A percentile compares a stretch with the other conserved stretches of the same genome.
phyloP scores from a whole-genome alignment of 2,329 filamentous ascomycete genomes.

The Botryosphaeria dothidea region DNA sequence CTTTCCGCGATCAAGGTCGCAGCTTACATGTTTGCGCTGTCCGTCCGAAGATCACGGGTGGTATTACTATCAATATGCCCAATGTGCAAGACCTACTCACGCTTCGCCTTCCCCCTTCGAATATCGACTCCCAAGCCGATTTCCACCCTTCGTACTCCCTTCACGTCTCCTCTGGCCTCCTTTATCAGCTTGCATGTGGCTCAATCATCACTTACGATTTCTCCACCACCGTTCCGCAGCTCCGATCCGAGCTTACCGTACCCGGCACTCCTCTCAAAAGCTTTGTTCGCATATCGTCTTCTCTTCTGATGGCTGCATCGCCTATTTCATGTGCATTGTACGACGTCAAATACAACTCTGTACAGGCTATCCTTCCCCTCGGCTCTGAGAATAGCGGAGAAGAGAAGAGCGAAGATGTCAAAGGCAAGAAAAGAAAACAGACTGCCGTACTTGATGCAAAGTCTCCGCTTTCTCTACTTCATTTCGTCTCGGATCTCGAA shows the following conservation, averaged over 20 bases:
- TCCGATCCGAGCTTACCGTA: slow-evolving; percentile 54
- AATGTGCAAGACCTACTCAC: slow-evolving; percentile 36
- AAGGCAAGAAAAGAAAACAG: slow-evolving; percentile 39
- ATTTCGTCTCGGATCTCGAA: slow-evolving; percentile 67
- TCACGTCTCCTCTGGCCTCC: slow-evolving; percentile 62
- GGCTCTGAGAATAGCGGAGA: slow-evolving; percentile 18
- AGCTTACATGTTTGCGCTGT: slow-evolving; percentile 32
- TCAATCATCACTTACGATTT: slow-evolving; percentile 65
- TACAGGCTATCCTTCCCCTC: slow-evolving; percentile 46
- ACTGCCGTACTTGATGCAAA: slow-evolving; percentile 45
- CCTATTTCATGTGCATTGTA: slow-evolving; percentile 55
- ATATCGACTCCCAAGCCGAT: slow-evolving; percentile 15
- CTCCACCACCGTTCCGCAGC: slow-evolving; percentile 61
- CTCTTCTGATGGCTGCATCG: slow-evolving; percentile 65
- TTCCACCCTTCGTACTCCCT: slow-evolving; percentile 50
- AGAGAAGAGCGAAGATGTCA: slow-evolving; percentile 29
- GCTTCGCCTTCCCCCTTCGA: slow-evolving; percentile 29
- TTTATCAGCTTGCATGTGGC: slow-evolving; percentile 61
- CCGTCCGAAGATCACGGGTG: slow-evolving; percentile 33
- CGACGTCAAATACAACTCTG: slow-evolving; percentile 66
- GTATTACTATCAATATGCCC: slow-evolving; percentile 30
- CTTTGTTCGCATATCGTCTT: slow-evolving; percentile 67
- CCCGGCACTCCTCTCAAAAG: slow-evolving; percentile 56
- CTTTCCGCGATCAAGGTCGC: slow-evolving; percentile 19
- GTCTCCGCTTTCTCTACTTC: slow-evolving; percentile 35